Base-by-base conservation (phyloP, 1,284 basidiomycete species). In the Ceratobasidium sp. region DNA sequence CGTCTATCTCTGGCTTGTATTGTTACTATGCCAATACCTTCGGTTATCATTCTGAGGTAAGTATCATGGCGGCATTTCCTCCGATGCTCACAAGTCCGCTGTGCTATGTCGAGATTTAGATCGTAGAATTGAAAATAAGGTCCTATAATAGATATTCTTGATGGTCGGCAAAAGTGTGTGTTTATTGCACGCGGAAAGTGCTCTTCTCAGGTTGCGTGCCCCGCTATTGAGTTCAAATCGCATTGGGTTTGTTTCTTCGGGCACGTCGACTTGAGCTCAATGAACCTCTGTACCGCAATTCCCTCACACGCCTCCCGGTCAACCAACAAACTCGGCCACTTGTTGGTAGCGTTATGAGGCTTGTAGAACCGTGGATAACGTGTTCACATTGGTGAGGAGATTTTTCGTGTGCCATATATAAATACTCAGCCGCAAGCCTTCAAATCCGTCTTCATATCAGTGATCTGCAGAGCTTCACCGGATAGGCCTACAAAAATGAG, bases 261-360 rank as follows among this genome's bases (percentile, higher is more conserved):
- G 45, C 22, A 49, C 22, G 22, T 13, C 10, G 45, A 12, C 12
- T 12, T 49, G 17, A 8, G 38, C 10, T 40, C 38, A 8, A 49
- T 25, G 22, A 22, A 25, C 22, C 10, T 22, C n/a, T 40, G 38
- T 49, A 22, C 45, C 7, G 45, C 10, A 49, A 10, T 13, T 7
- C 22, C 45, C 13, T 49, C 45, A 13, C 45, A 62, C 57, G 43
- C 29, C 31, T 2, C 29, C 57, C 57, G 57, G 57, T 25, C 57
- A 42, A 10, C 49, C n/a, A 20, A 62, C 5, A 10, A 27, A 31
- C 3, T 58, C 40, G 32, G 22, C 2, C 25, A 40, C 7, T 55
- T 55, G 34, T 38, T 22, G n/a, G 7, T 3, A 22, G 32, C 32
- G n/a, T n/a, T n/a, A n/a, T n/a, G n/a, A n/a, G n/a, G n/a, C n/a